These are phyloP conservation scores for Emericellopsis cladophorae DNA, from an alignment of 2,329 filamentous ascomycete genomes.

Conservation along the genomic window DNA sequence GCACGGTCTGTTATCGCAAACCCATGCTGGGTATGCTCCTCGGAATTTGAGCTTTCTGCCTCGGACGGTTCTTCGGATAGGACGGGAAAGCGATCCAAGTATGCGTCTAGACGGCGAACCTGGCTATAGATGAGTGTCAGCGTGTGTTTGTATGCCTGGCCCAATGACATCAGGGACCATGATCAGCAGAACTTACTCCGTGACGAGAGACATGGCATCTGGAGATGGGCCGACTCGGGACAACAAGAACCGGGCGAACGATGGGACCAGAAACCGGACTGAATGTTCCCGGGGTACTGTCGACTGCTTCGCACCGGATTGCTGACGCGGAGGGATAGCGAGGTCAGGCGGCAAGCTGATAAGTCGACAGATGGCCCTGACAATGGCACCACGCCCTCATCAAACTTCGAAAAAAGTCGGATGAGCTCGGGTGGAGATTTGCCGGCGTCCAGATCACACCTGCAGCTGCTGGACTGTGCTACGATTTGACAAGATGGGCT, in stretches of 20 bases:
- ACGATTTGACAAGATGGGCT: too few relatives aligned
- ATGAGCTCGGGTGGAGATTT: not conserved
- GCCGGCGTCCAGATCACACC: not conserved
- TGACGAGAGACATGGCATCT: constrained; percentile 29
- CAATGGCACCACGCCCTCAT: too few relatives aligned
- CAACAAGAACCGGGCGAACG: not conserved
- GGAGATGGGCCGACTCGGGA: not conserved
- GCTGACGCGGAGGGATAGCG: not conserved
- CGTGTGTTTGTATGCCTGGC: not conserved
- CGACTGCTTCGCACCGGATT: too few relatives aligned
- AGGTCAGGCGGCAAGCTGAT: not conserved
- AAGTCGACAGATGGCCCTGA: too few relatives aligned
- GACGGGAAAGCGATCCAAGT: constrained; percentile 47
- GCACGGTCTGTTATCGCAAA: constrained; percentile 26
- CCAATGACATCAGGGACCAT: not conserved
- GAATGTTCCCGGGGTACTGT: not conserved
- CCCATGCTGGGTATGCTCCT: constrained; percentile 12
- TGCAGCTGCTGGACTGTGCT: not conserved
- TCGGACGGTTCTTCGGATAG: constrained; percentile 26
- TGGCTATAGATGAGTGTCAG: constrained; percentile 27
- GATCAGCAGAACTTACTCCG: constrained; percentile 26
- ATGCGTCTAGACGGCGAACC: constrained; percentile 49
- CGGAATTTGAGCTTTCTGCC: constrained; percentile 21
- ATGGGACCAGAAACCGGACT: not conserved
- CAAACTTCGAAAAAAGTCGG: not conserved